Evolutionary conservation across 495 filamentous ascomycete genomes (phyloP).

Genomic region (Penicillium taxi): DNA sequence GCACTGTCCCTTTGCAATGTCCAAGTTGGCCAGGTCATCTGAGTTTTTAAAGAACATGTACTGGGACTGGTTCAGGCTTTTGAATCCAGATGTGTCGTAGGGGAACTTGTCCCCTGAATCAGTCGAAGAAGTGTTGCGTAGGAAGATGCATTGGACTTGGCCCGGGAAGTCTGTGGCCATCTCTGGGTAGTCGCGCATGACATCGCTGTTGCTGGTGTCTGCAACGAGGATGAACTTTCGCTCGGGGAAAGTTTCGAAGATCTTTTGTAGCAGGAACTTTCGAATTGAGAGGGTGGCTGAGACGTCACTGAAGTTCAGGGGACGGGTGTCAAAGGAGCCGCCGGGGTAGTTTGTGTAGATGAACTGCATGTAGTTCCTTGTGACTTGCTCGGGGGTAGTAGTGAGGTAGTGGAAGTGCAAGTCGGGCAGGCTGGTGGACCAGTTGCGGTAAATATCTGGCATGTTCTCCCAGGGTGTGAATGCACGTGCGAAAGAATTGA

Average conservation of each 20-base stretch:
- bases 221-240: constrained; percentile 69
- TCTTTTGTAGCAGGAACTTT: constrained; percentile 54
- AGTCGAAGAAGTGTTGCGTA: constrained; percentile 65
- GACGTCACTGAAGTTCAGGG: constrained; percentile 71
- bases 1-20: constrained; percentile 64
- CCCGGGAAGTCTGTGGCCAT: constrained; percentile 55
- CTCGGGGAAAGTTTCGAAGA: constrained; percentile 67
- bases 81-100: constrained; percentile 66
- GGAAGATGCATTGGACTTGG: constrained; percentile 70
- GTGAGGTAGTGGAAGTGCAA: constrained; percentile 80
- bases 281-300: constrained; percentile 63
- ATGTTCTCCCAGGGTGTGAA: constrained; percentile 71
- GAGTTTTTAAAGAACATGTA: constrained; percentile 75
- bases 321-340: constrained; percentile 66
- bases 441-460: constrained; percentile 65
- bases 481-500: constrained; percentile 67
- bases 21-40: constrained; percentile 58
- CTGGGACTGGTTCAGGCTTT: constrained; percentile 48
- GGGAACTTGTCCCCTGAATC: constrained; percentile 57
- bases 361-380: constrained; percentile 72
- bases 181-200: constrained; percentile 66
- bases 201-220: constrained; percentile 70
- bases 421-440: constrained; percentile 50
- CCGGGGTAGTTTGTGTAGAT: constrained; percentile 66
- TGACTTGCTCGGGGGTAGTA: constrained; percentile 73